phyloP scores from a whole-genome alignment of 441 rosid species.

The Raphanus hybrid region DNA sequence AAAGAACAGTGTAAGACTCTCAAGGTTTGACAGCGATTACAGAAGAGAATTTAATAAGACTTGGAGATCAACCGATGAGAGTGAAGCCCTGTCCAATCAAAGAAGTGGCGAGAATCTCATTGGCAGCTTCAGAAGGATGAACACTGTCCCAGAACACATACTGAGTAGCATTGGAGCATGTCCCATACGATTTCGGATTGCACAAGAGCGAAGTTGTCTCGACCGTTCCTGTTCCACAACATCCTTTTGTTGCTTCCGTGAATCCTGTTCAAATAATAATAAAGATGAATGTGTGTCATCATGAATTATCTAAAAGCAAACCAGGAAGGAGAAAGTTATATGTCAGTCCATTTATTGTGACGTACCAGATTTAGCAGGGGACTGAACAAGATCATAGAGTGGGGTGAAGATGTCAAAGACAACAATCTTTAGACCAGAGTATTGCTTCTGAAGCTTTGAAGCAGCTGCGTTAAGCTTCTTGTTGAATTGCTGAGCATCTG shows the following conservation, averaged over 20 bases:
- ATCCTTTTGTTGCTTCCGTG: conserved; percentile 75
- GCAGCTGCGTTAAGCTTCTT: conserved; percentile 67
- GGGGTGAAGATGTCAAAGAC: conserved; percentile 79
- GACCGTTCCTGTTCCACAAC: conserved; percentile 85
- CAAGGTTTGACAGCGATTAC: neutral
- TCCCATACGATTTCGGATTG: conserved; percentile 71
- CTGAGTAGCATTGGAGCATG: conserved; percentile 83
- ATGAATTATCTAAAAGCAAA: neutral
- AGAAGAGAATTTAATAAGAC: conserved; percentile 6
- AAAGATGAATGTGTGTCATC: neutral
- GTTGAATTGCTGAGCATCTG: conserved; percentile 74
- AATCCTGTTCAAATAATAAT: conserved; percentile 54
- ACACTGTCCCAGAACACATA: conserved; percentile 93
- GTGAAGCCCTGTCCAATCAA: conserved; percentile 65
- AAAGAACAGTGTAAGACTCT: conserved; percentile 29
- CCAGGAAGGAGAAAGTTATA: neutral
- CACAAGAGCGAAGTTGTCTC: conserved; percentile 80
- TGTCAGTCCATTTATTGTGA: conserved; percentile 2
- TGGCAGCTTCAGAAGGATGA: conserved; percentile 92
- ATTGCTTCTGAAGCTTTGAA: conserved; percentile 63
- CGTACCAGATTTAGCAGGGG: conserved; percentile 71
- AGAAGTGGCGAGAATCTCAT: conserved; percentile 75
- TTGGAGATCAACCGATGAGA: conserved; percentile 49
- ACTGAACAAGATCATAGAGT: conserved; percentile 59
- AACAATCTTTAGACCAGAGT: conserved; percentile 73